Conservation (phyloP, 805 yeast genomes). For the Ogataea methylovora region DNA sequence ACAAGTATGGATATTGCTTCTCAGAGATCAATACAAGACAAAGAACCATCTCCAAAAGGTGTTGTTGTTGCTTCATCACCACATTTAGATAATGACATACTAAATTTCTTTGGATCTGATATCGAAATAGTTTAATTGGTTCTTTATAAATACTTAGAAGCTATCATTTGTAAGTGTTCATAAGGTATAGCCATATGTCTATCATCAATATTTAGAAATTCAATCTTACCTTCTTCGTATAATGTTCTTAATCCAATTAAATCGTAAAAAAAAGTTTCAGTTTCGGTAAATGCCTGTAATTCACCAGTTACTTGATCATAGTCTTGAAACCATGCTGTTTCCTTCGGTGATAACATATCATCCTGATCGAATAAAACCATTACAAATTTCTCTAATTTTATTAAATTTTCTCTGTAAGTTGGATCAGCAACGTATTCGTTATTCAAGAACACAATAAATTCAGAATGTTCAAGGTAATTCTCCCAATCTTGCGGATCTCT, state of each 20-base stretch:
- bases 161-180: conserved; percentile 36
- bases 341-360: conserved; percentile 64
- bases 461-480: conserved; percentile 46
- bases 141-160: conserved; percentile 34
- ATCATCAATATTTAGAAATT: conserved; percentile 44
- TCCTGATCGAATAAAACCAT: conserved; percentile 55
- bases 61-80: no score
- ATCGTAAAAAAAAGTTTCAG: conserved; percentile 46
- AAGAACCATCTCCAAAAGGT: no score
- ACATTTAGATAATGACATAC: no score
- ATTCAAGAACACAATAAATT: conserved; percentile 57
- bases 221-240: conserved; percentile 34
- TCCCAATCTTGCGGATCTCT: conserved; percentile 51
- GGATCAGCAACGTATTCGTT: conserved; percentile 40
- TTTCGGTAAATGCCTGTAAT: conserved; percentile 36
- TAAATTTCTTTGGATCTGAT: conserved; percentile 21
- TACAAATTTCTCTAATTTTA: conserved; percentile 42
- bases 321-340: conserved; percentile 63
- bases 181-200: conserved; percentile 62
- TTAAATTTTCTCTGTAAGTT: conserved; percentile 35
- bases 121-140: conserved; percentile 14
- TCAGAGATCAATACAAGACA: no score
- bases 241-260: conserved; percentile 51
- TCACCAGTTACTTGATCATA: conserved; percentile 34
- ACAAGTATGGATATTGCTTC: no score